Conservation (phyloP, 441 rosid genomes). For the Kokia cookei region DNA sequence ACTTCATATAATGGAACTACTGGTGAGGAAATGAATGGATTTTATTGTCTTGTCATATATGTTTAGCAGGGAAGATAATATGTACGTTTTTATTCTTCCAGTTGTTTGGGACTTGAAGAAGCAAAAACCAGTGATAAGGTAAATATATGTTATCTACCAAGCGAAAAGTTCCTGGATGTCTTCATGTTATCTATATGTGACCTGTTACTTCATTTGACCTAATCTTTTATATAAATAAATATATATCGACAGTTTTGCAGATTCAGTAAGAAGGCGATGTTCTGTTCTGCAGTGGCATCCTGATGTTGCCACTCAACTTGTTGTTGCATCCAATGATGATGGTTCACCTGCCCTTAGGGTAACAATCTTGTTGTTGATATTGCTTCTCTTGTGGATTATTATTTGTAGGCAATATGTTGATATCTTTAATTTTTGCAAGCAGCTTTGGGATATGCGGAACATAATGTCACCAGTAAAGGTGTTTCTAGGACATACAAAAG, state of each 20-base stretch:
- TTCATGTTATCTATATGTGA: background rate
- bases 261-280: constrained; percentile 84
- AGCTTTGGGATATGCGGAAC: constrained; percentile 99
- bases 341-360: constrained; percentile 80
- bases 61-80: constrained; percentile 4
- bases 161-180: background rate
- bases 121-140: constrained; percentile 95
- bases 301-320: constrained; percentile 92
- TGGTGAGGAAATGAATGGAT: constrained; percentile 45
- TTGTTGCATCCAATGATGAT: constrained; percentile 98
- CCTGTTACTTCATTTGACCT: background rate
- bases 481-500: constrained; percentile 87
- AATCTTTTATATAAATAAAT: constrained; percentile 4
- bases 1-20: constrained; percentile 92
- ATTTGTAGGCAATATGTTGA: background rate
- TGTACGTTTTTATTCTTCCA: constrained; percentile 24
- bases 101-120: constrained; percentile 98
- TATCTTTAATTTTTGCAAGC: constrained; percentile 19
- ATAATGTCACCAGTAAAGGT: constrained; percentile 79
- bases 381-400: constrained; percentile 4
- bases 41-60: constrained; percentile 1
- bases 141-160: constrained; percentile 16
- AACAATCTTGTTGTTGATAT: constrained; percentile 17
- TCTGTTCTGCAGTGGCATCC: constrained; percentile 99
- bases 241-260: constrained; percentile 66